Evolutionary conservation across 73 alveolate species (phyloP).

Genomic region (Paramecium biaurelia): DNA sequence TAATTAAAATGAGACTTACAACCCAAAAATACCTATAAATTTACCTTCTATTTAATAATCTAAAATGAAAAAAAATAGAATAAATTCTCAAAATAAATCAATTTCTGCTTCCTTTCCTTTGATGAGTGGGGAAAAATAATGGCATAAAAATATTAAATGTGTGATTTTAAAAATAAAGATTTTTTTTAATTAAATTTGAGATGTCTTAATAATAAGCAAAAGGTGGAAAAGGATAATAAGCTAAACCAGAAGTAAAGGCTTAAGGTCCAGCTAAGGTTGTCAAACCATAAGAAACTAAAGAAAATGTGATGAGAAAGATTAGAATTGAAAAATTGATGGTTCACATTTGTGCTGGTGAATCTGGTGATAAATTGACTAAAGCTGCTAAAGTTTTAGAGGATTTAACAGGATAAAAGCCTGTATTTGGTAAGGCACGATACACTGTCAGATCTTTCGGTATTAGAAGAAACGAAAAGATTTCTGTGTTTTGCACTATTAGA

Average conservation of each 20-base stretch:
- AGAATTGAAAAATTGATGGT: constrained; percentile 74
- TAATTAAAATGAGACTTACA: too few species aligned
- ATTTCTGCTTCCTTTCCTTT: neutral
- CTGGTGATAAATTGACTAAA: constrained; percentile 83
- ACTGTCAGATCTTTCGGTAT: constrained; percentile 81
- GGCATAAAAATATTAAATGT: constrained; percentile 2
- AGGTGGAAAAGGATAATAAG: neutral
- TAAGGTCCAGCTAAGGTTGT: constrained; percentile 3
- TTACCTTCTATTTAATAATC: too few species aligned
- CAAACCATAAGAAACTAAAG: constrained; percentile 52
- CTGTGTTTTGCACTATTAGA: constrained; percentile 75
- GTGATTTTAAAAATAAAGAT: constrained; percentile 16
- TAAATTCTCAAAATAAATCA: neutral
- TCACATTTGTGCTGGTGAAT: constrained; percentile 79
- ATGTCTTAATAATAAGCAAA: constrained; percentile 8
- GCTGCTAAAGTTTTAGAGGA: constrained; percentile 80
- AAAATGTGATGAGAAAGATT: constrained; percentile 76
- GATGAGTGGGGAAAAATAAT: neutral
- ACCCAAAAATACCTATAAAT: neutral
- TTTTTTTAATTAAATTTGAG: constrained; percentile 14
- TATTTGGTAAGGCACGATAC: constrained; percentile 79
- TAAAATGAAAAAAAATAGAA: neutral
- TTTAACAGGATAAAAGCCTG: constrained; percentile 80
- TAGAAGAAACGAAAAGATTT: constrained; percentile 81
- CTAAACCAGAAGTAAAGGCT: constrained; percentile 10